Percentiles rank a stretch among this genome's conserved stretches.
Evolutionary conservation across 2,329 filamentous ascomycete genomes (phyloP).

Genomic region (Hansfordia pulvinata): DNA sequence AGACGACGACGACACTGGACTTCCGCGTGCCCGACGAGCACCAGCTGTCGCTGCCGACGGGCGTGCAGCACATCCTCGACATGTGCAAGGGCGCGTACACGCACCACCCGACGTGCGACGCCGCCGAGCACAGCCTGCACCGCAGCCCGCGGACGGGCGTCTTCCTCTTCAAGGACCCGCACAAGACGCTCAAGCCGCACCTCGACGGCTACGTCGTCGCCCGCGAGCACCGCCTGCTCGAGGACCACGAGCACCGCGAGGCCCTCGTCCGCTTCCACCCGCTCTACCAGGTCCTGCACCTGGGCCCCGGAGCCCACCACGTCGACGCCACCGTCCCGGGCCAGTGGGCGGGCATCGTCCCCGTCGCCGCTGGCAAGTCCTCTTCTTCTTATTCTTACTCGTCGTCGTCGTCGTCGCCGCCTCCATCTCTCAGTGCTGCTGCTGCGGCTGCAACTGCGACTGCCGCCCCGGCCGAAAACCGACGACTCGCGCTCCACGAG

Average conservation of each 20-base stretch:
- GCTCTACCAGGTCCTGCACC: slow-evolving; percentile 6
- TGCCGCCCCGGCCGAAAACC: too few relatives aligned
- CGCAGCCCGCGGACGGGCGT: slow-evolving; percentile 2
- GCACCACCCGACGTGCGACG: slow-evolving; percentile 13
- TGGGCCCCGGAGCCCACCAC: not conserved
- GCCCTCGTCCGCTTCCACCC: slow-evolving; percentile 8
- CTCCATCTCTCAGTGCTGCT: too few relatives aligned
- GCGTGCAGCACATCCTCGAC: slow-evolving; percentile 1
- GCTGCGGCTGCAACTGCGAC: too few relatives aligned
- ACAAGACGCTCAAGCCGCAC: slow-evolving; percentile 6
- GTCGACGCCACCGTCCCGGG: slow-evolving; percentile 3
- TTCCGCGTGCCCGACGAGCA: too few relatives aligned
- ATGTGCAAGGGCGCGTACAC: slow-evolving; percentile 1
- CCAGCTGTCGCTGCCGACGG: too few relatives aligned
- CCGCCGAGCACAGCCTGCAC: slow-evolving; percentile 15
- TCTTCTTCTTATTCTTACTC: too few relatives aligned
- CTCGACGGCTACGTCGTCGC: slow-evolving; percentile 17
- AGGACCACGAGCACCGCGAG: slow-evolving; percentile 18
- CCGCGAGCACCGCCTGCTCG: slow-evolving; percentile 11
- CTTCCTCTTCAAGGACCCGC: slow-evolving; percentile 18
- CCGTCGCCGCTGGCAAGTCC: too few relatives aligned
- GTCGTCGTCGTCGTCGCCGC: too few relatives aligned
- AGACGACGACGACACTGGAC: too few relatives aligned
- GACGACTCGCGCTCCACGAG: too few relatives aligned
- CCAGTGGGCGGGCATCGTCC: slow-evolving; percentile 6